Evolutionary conservation across 345 rosid species (phyloP).

Genomic region (Camelina hispida): DNA sequence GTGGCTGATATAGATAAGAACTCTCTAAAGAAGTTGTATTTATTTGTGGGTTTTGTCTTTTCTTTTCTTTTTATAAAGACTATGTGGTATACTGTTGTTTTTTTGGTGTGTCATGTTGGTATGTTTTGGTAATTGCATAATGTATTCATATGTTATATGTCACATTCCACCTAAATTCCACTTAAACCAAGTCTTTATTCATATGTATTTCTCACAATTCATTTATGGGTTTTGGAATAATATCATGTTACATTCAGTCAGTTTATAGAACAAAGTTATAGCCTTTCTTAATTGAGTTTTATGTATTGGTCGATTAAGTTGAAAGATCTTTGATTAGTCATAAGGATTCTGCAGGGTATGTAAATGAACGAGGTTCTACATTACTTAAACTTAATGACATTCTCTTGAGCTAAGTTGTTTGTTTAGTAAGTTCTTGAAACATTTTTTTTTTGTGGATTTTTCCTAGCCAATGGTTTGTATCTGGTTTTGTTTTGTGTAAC

Average conservation of each 20-base stretch:
- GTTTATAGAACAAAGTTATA: constrained; percentile 11
- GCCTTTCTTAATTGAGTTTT: constrained; percentile 8
- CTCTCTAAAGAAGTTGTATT: neutral
- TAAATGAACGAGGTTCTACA: too few species aligned
- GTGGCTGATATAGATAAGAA: neutral
- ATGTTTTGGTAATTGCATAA: neutral
- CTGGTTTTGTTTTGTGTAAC: neutral
- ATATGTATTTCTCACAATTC: neutral
- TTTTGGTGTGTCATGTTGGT: constrained; percentile 1
- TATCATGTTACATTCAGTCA: neutral
- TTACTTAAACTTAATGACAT: neutral
- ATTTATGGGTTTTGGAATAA: neutral
- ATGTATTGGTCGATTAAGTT: neutral
- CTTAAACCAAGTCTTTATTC: neutral
- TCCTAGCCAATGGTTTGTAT: too few species aligned
- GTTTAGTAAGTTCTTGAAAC: neutral
- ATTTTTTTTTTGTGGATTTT: neutral
- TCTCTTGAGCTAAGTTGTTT: constrained; percentile 2
- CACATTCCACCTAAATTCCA: too few species aligned
- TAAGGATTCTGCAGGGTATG: neutral
- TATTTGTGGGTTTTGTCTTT: neutral
- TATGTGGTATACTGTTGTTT: constrained; percentile 2
- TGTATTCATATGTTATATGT: neutral
- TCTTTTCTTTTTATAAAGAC: neutral
- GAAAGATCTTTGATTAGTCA: neutral